These are phyloP conservation scores for Sarocladium oryzae DNA, from an alignment of 2,329 filamentous ascomycete species.

Conservation along the genomic window DNA sequence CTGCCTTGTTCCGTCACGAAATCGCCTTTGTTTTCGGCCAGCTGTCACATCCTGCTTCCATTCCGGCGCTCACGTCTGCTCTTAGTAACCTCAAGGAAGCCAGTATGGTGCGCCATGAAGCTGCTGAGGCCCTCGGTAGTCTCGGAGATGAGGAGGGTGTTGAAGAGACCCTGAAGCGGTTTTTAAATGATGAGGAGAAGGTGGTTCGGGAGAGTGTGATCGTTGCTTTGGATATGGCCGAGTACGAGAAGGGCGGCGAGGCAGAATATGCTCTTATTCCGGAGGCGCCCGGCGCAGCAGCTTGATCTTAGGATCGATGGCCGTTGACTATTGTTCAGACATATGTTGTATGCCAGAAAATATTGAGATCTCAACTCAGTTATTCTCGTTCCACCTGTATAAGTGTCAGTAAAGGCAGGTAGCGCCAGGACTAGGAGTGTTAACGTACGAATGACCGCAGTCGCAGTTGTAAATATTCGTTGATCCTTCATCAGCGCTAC, in stretches of 20 bases:
- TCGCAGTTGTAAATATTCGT: conserved; percentile 88
- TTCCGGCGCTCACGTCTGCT: conserved; percentile 75
- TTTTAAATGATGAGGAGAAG: conserved; percentile 83
- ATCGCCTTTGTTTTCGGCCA: conserved; percentile 98
- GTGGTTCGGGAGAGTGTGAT: conserved; percentile 93
- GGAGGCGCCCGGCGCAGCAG: conserved; percentile 40
- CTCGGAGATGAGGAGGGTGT: conserved; percentile 91
- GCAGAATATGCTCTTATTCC: conserved; percentile 90
- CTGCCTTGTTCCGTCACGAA: conserved; percentile 93
- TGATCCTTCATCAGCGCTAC: conserved; percentile 90
- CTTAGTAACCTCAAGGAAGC: conserved; percentile 75
- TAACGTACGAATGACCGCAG: conserved; percentile 72
- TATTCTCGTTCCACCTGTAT: conserved; percentile 52
- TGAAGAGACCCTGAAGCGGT: conserved; percentile 74
- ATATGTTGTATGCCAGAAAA: conserved; percentile 3
- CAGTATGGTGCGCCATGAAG: conserved; percentile 97
- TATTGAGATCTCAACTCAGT: conserved; percentile 31
- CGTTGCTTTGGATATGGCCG: conserved; percentile 95
- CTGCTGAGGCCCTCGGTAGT: conserved; percentile 90
- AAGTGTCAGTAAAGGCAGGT: conserved; percentile 9
- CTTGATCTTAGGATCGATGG: conserved; percentile 21
- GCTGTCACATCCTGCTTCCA: conserved; percentile 91
- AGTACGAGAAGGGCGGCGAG: conserved; percentile 86
- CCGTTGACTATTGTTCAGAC: conserved; percentile 14
- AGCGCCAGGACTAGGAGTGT: conserved; percentile 3